Evolutionary conservation across 2,329 filamentous ascomycete species (phyloP).

Genomic region (Penicillium rolfsii): DNA sequence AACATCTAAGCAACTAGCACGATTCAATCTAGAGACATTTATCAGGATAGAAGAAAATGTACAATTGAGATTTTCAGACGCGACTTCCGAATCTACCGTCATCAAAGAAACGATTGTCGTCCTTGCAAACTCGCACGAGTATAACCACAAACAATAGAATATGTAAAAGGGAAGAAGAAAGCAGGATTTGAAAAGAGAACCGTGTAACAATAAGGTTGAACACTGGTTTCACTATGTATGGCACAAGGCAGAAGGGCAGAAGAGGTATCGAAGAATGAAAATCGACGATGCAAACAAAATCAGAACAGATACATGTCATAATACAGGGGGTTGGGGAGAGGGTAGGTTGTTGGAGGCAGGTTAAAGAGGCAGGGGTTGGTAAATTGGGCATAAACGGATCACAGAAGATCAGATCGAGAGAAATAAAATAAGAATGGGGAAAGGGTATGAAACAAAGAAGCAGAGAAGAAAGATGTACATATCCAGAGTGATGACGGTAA

Average conservation of each 20-base stretch:
- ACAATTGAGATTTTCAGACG: slow-evolving; percentile 22
- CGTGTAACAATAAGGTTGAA: slow-evolving; percentile 13
- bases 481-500: slow-evolving; percentile 18
- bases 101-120: slow-evolving; percentile 16
- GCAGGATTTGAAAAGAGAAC: slow-evolving; percentile 8
- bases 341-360: background rate
- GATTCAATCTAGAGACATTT: slow-evolving; percentile 22
- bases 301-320: slow-evolving; percentile 23
- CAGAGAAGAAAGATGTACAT: slow-evolving; percentile 24
- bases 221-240: slow-evolving; percentile 19
- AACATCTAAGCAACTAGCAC: slow-evolving; percentile 1
- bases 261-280: slow-evolving; percentile 26
- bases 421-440: slow-evolving; percentile 13
- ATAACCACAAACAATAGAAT: slow-evolving; percentile 14
- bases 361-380: background rate
- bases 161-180: slow-evolving; percentile 19
- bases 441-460: slow-evolving; percentile 21
- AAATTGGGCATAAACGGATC: slow-evolving; percentile 6
- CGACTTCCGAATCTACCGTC: slow-evolving; percentile 23
- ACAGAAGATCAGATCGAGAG: slow-evolving; percentile 4
- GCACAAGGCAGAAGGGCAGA: slow-evolving; percentile 21
- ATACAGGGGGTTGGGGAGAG: slow-evolving; percentile 25
- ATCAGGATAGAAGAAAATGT: slow-evolving; percentile 19
- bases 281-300: slow-evolving; percentile 19
- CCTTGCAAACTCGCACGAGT: slow-evolving; percentile 11